A percentile compares a stretch with the other conserved stretches of the same genome.
These are phyloP conservation scores for Acorus gramineus DNA, from an alignment of 106 monocot genomes.

Conservation along the genomic window DNA sequence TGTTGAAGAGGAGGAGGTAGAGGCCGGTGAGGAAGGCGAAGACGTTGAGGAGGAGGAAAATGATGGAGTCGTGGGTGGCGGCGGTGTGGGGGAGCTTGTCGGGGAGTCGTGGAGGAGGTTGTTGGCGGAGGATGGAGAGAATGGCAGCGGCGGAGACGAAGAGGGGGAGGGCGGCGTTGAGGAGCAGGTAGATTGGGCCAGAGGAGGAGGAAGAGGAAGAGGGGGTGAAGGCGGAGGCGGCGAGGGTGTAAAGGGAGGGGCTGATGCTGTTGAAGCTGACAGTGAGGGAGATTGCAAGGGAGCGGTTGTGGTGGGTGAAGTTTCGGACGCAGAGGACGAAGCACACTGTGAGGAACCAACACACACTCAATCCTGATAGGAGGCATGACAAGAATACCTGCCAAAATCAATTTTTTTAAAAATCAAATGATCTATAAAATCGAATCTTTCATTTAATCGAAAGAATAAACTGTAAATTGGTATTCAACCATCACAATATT, in stretches of 20 bases:
- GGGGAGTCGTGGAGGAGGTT: constrained; percentile 13
- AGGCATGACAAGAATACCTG: constrained; percentile 71
- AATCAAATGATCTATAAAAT: too few species aligned
- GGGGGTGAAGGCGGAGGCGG: constrained; percentile 37
- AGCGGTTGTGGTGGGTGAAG: constrained; percentile 39
- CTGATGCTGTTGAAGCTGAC: constrained; percentile 79
- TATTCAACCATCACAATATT: too few species aligned
- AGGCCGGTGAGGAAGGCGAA: constrained; percentile 76
- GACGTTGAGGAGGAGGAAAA: constrained; percentile 56
- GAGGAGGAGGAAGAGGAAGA: constrained; percentile 9
- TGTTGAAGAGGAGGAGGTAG: constrained; percentile 62
- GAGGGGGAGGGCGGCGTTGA: constrained; percentile 63
- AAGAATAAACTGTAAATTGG: neutral
- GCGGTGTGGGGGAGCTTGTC: constrained; percentile 7
- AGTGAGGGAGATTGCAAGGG: constrained; percentile 67
- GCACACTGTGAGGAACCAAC: constrained; percentile 90
- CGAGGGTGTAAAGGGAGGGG: constrained; percentile 67
- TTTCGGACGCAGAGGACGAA: constrained; percentile 71
- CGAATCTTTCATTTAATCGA: neutral
- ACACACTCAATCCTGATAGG: constrained; percentile 67
- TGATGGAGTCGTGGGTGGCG: constrained; percentile 20
- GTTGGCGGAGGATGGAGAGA: constrained; percentile 50
- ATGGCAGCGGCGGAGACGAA: constrained; percentile 38
- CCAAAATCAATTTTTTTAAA: neutral
- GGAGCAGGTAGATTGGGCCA: constrained; percentile 40